These are phyloP conservation scores for Akanthomyces lecanii DNA, from an alignment of 2,329 filamentous ascomycete genomes.

Conservation along the genomic window DNA sequence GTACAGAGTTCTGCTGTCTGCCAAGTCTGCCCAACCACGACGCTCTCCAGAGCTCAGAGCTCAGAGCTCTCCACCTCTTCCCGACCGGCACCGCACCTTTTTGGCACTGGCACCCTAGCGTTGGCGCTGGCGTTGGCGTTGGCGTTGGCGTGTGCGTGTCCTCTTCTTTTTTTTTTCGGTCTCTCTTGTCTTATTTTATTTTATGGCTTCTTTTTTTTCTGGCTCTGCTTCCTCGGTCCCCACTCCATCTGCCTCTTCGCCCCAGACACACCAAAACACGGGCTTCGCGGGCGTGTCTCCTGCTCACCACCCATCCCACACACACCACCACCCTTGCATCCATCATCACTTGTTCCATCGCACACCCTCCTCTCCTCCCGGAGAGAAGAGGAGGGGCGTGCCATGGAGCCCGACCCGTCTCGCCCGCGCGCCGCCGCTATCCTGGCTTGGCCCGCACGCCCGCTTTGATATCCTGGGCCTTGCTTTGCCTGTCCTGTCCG, in stretches of 20 bases:
- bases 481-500: background rate
- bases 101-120: background rate
- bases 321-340: constrained; percentile 3
- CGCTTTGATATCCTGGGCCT: constrained; percentile 13
- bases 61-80: background rate
- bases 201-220: too few species aligned
- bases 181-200: background rate
- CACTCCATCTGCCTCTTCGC: constrained; percentile 6
- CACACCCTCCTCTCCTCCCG: background rate
- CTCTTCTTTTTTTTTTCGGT: background rate
- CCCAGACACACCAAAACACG: constrained; percentile 15
- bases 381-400: background rate
- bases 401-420: constrained; percentile 16
- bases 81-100: background rate
- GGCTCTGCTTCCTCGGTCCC: background rate
- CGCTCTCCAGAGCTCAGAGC: background rate
- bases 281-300: constrained; percentile 11
- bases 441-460: constrained; percentile 11
- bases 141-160: background rate
- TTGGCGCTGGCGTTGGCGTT: background rate
- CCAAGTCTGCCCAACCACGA: background rate
- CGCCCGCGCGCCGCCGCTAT: constrained; percentile 14
- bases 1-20: background rate
- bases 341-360: background rate
- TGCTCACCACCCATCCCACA: background rate